Evolutionary conservation across 1,139 yeast genomes (phyloP).

Genomic region (Debaryomyces udenii): DNA sequence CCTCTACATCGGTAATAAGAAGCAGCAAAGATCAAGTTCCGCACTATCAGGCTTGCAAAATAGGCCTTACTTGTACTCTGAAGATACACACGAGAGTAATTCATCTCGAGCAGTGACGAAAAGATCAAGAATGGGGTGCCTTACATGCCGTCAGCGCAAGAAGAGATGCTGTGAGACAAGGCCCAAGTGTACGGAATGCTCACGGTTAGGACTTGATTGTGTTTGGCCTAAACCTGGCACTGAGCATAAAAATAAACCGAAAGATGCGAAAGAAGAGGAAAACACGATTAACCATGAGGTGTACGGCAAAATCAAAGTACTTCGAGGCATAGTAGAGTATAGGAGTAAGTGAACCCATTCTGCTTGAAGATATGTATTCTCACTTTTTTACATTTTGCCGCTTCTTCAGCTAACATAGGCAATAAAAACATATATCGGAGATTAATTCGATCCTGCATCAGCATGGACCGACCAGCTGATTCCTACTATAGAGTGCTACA

Average conservation of each 20-base stretch:
- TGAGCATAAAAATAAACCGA: conserved; percentile 51
- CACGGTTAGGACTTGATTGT: conserved; percentile 43
- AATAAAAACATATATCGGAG: too few species aligned
- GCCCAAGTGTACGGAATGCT: conserved; percentile 49
- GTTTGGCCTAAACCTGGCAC: conserved; percentile 57
- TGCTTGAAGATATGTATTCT: not conserved
- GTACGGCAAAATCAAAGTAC: conserved; percentile 61
- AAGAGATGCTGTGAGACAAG: conserved; percentile 49
- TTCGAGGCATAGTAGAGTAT: conserved; percentile 62
- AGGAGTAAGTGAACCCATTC: conserved; percentile 20
- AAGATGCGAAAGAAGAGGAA: conserved; percentile 51
- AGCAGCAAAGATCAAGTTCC: too few species aligned
- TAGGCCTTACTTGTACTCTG: too few species aligned
- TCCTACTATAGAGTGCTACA: too few species aligned
- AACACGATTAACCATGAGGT: conserved; percentile 53
- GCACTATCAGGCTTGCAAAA: too few species aligned
- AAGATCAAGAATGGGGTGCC: conserved; percentile 50
- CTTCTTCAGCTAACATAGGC: too few species aligned
- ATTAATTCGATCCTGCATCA: too few species aligned
- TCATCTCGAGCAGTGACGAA: conserved; percentile 17
- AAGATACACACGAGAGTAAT: not conserved
- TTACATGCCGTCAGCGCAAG: conserved; percentile 49
- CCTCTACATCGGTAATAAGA: too few species aligned
- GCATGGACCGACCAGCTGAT: too few species aligned
- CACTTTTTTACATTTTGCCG: too few species aligned